A percentile compares a stretch with the other conserved stretches of the same genome.
phyloP scores from a whole-genome alignment of 495 filamentous ascomycete species.

The Cudoniella acicularis region DNA sequence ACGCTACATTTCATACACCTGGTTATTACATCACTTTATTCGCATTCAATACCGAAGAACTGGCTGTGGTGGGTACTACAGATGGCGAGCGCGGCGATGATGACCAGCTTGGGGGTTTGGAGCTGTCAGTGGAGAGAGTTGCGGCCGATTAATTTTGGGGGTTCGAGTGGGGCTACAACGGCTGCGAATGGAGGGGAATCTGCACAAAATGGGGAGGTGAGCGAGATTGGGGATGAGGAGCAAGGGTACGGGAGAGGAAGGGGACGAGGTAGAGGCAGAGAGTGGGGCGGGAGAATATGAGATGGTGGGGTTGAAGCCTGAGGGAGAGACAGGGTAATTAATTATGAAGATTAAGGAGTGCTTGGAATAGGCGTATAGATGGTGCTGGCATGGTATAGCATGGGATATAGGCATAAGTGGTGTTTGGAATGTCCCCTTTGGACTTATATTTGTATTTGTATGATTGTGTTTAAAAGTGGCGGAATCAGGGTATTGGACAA shows the following conservation, averaged over 20 bases:
- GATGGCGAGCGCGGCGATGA: conserved; percentile 59
- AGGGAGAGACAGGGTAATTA: conserved; percentile 26
- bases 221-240: conserved; percentile 35
- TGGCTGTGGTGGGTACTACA: conserved; percentile 88
- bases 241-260: conserved; percentile 47
- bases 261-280: conserved; percentile 49
- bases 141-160: conserved; percentile 83
- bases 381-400: background rate
- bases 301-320: conserved; percentile 65
- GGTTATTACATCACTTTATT: conserved; percentile 71
- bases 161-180: conserved; percentile 34
- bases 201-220: conserved; percentile 11
- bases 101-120: conserved; percentile 78
- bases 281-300: conserved; percentile 73
- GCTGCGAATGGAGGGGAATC: conserved; percentile 29
- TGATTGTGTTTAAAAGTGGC: background rate
- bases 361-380: background rate
- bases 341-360: background rate
- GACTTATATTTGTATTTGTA: background rate
- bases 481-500: too few relatives aligned
- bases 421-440: background rate
- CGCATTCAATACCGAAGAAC: conserved; percentile 66
- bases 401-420: background rate
- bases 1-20: conserved; percentile 86
- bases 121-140: conserved; percentile 87